phyloP scores from a whole-genome alignment of 2,329 filamentous ascomycete genomes.

The Trichocomaceae sp. region DNA sequence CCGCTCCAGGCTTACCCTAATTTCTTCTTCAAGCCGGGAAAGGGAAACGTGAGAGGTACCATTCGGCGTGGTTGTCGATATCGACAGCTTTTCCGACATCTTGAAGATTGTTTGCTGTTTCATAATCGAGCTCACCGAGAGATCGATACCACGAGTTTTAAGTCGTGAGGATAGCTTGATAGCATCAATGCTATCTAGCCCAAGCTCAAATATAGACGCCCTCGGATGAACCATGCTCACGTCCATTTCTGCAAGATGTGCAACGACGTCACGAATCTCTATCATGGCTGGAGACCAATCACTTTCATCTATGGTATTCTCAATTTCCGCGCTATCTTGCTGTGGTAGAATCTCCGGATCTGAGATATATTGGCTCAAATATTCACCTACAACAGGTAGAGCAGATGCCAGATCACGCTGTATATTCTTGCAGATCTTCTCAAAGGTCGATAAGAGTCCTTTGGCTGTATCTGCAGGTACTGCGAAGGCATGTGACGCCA shows the following conservation, averaged over 20 bases:
- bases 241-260: slow-evolving; percentile 52
- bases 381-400: slow-evolving; percentile 11
- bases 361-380: neutral
- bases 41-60: slow-evolving; percentile 16
- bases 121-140: slow-evolving; percentile 74
- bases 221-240: slow-evolving; percentile 48
- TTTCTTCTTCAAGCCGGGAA: slow-evolving; percentile 19
- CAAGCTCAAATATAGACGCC: slow-evolving; percentile 70
- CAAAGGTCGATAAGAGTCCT: slow-evolving; percentile 40
- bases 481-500: slow-evolving; percentile 52
- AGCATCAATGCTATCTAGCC: slow-evolving; percentile 85
- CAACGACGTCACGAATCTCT: slow-evolving; percentile 56
- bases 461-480: slow-evolving; percentile 30
- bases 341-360: neutral
- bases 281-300: slow-evolving; percentile 53
- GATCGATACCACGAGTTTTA: slow-evolving; percentile 50
- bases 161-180: slow-evolving; percentile 75
- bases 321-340: neutral
- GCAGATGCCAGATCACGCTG: slow-evolving; percentile 22
- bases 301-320: slow-evolving; percentile 34
- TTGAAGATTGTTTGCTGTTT: slow-evolving; percentile 59
- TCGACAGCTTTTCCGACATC: slow-evolving; percentile 41
- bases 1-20: slow-evolving; percentile 35
- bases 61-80: slow-evolving; percentile 21
- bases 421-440: slow-evolving; percentile 32